Conservation (phyloP, 306 rosid genomes). For the Vigna unguiculata region DNA sequence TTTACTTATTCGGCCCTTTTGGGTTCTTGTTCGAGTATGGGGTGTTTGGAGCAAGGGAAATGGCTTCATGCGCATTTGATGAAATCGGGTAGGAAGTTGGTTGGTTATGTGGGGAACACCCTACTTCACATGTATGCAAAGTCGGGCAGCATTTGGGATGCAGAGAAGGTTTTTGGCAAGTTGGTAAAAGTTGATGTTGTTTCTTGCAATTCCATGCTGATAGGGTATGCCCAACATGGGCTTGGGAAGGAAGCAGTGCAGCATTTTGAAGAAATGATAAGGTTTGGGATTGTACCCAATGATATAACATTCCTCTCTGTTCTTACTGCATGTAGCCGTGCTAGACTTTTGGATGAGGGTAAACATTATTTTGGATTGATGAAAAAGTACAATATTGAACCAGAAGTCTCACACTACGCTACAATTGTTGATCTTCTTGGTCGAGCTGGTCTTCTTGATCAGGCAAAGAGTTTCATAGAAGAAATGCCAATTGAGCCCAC, state of each 20-base stretch:
- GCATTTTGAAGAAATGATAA: slow-evolving; percentile 47
- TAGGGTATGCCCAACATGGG: slow-evolving; percentile 66
- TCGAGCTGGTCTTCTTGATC: slow-evolving; percentile 62
- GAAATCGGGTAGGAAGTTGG: slow-evolving; percentile 50
- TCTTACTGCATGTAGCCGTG: slow-evolving; percentile 63
- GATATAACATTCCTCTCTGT: slow-evolving; percentile 55
- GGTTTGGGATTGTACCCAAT: slow-evolving; percentile 52
- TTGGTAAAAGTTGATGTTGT: slow-evolving; percentile 50
- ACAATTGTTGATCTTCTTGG: slow-evolving; percentile 62
- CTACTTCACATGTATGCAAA: slow-evolving; percentile 67
- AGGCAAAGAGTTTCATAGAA: slow-evolving; percentile 56
- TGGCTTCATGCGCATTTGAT: slow-evolving; percentile 59
- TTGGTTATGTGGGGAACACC: slow-evolving; percentile 58
- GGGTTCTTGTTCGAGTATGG: slow-evolving; percentile 45
- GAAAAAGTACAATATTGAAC: slow-evolving; percentile 53
- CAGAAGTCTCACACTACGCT: slow-evolving; percentile 50
- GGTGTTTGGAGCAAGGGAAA: slow-evolving; percentile 60
- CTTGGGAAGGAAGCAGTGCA: slow-evolving; percentile 62
- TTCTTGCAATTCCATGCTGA: slow-evolving; percentile 62
- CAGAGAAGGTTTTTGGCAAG: slow-evolving; percentile 53
- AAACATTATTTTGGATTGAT: slow-evolving; percentile 53
- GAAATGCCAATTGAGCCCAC: slow-evolving; percentile 55
- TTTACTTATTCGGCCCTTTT: slow-evolving; percentile 57
- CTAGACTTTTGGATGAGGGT: slow-evolving; percentile 57
- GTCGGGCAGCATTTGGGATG: slow-evolving; percentile 59